Evolutionary conservation across 257 asterid species (phyloP), one percentile per base, ranked within the genome.

Genomic region (Solanum peruvianum): DNA sequence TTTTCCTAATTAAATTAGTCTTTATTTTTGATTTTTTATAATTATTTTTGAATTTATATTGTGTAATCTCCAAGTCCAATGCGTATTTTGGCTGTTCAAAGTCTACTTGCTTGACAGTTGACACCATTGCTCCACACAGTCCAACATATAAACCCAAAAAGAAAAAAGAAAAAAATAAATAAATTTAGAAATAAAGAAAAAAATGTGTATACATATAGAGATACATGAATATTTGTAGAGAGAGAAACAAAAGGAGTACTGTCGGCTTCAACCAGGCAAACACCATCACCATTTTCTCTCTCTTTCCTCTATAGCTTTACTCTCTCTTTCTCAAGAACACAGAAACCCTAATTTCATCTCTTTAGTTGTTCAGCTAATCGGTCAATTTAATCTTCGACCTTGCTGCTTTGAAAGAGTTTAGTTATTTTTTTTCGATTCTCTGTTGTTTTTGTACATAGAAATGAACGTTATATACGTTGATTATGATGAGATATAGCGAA

Each of bases 191-290:
- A 75, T 20, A 33, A 83, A 11, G 5, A 37, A 27, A 15, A 41
- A 31, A 13, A 64, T 20, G 33, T 81, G 25, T 49, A 31, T 11
- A 67, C 67, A 58, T 70, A 85, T 80, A 78, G 47, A 71, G 41
- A 89, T 67, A 39, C 47, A 71, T 49, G 69, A 45, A 52, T 82
- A 83, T 72, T 84, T 90, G 35, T 78, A 81, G 92, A 89, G 92
- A 91, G 92, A 90, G 92, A 89, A 86, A 83, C 39, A 91, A 77
- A 35, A 45, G 85, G 89, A 75, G 56, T 31, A 83, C 92, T 95
- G 98, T 95, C 98, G 98, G 98, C 95, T 94, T 95, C 94, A 89
- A 89, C 95, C 96, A 92, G 94, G 95, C 98, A 94, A 91, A 90
- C 91, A 92, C 94, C 93, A 87, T 90, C 89, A 84, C 93, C 93